Conservation (phyloP, 495 filamentous ascomycete genomes). For the Trichodelitschia bisporula region DNA sequence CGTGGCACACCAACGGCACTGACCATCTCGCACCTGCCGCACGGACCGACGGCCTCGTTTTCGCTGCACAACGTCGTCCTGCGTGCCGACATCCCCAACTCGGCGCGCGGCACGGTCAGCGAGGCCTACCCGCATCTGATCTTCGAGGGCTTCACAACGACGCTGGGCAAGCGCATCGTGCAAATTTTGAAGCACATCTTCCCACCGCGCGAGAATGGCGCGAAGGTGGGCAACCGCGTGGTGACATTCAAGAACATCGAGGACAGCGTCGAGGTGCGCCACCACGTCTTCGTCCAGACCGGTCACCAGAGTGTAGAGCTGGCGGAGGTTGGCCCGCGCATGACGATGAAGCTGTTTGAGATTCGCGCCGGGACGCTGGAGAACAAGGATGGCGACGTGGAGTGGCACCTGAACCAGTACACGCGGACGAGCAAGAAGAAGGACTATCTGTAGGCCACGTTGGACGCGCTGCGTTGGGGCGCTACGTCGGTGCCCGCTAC, state of each 20-base stretch:
- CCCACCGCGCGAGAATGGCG: slow-evolving; percentile 54
- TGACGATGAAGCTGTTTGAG: slow-evolving; percentile 92
- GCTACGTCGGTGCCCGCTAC: too few species aligned
- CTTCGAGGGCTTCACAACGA: slow-evolving; percentile 78
- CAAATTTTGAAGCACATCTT: slow-evolving; percentile 90
- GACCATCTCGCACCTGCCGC: slow-evolving; percentile 75
- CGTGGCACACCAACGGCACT: slow-evolving; percentile 78
- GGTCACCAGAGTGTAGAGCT: slow-evolving; percentile 75
- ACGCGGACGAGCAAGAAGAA: slow-evolving; percentile 82
- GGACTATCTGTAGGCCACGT: slow-evolving; percentile 51
- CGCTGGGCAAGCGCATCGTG: slow-evolving; percentile 59
- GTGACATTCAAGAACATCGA: slow-evolving; percentile 91
- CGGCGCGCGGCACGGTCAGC: slow-evolving; percentile 67
- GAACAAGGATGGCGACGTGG: slow-evolving; percentile 86
- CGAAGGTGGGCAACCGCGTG: slow-evolving; percentile 63
- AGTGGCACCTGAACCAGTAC: slow-evolving; percentile 89
- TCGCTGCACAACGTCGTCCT: slow-evolving; percentile 88
- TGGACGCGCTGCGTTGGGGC: too few species aligned
- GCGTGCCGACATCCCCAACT: slow-evolving; percentile 76
- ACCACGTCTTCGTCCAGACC: slow-evolving; percentile 65
- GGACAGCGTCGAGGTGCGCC: slow-evolving; percentile 70
- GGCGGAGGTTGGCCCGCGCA: slow-evolving; percentile 81
- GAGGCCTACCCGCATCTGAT: slow-evolving; percentile 89
- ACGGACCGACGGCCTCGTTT: slow-evolving; percentile 79
- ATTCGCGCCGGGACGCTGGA: slow-evolving; percentile 84